These are phyloP conservation scores for Apiospora kogelbergensis DNA, from an alignment of 2,329 filamentous ascomycete species.

Conservation along the genomic window DNA sequence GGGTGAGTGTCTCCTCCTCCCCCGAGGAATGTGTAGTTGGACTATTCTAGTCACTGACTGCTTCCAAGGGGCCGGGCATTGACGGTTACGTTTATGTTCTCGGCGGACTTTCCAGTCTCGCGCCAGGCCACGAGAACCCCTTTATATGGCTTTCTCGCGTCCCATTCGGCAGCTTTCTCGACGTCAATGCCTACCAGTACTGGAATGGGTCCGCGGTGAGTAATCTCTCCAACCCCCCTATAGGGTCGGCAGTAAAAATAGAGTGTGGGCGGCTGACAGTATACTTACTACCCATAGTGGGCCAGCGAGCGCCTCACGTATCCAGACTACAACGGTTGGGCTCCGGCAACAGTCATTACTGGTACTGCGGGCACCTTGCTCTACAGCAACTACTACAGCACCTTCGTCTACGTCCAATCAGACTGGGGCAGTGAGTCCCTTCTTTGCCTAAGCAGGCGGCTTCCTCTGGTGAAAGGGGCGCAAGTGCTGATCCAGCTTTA, in stretches of 20 bases:
- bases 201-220: neutral
- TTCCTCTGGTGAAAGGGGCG: too few species aligned
- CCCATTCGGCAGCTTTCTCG: neutral
- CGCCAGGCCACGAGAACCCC: neutral
- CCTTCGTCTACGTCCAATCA: constrained; percentile 1
- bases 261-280: neutral
- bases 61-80: neutral
- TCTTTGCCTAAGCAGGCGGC: too few species aligned
- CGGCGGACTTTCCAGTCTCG: neutral
- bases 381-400: neutral
- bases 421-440: neutral
- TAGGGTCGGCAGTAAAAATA: neutral
- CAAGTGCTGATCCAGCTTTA: neutral
- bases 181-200: neutral
- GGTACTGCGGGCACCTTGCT: neutral
- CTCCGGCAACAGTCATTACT: neutral
- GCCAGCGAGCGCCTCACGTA: neutral
- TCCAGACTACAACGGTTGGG: neutral
- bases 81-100: constrained; percentile 4
- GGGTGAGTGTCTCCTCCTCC: neutral
- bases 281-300: neutral
- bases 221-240: neutral
- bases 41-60: neutral
- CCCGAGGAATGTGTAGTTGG: too few species aligned
- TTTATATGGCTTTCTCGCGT: neutral